Base-by-base conservation (phyloP, 208 protist species). In the Entamoeba dispar region DNA sequence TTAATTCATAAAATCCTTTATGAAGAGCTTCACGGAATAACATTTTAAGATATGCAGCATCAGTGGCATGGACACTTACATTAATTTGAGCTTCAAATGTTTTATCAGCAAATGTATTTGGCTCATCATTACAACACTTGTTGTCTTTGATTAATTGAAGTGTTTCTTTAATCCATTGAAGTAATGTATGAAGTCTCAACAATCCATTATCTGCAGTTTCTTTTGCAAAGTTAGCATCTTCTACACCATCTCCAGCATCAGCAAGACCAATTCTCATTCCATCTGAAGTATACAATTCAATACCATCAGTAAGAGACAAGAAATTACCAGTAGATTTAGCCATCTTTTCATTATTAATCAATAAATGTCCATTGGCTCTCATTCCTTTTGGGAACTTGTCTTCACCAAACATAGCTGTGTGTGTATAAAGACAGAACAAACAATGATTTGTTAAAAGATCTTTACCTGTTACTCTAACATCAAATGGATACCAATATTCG, bases 381-480 rank as follows among this genome's bases (percentile, higher is more conserved):
- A 99, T 97, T 92, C 95, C 95, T 57, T 95, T 93, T 55, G 99
- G 99, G 95, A 96, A 97, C 2, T 92, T 93, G 73, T 94, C 57
- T 86, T 97, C 96, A 7, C 96, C 92, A 97, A 97, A 99, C 93
- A 99, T 98, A n/a, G 98, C 98, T 14, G 97, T 96, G 96, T 99
- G 99, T 94, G 98, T 99, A 96, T 99, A 99, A 10, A 99, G 94
- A 93, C 97, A 99, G 97, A 99, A 99, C 31, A 98, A 99, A 15
- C 99, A 96, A 95, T 99, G 99, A 96, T 99, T 99, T 92, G 96
- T 96, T 77, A 99, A 98, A 27, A 99, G 97, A 95, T 99, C 99
- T 94, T 99, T 99, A 93, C 98, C 99, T 73, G 97, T 99, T 51
- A 98, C 97, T 95, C 99, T 97, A 15, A 99, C 95, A 95, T 99